These are phyloP conservation scores for Rhizophagus sp. DNA, from an alignment of 192 early-diverging fungal species.

Conservation along the genomic window DNA sequence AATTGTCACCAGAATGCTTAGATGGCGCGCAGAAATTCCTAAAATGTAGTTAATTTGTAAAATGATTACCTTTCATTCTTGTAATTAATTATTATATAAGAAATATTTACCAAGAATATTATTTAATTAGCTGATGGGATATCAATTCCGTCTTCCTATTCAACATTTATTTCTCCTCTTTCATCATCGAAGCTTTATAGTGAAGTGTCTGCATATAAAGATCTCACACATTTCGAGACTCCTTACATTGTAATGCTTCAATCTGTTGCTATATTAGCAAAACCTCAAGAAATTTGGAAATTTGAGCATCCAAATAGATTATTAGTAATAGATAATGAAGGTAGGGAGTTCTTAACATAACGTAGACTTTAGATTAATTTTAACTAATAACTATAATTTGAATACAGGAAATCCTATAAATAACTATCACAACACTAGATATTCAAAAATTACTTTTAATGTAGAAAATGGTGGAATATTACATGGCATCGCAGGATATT, in stretches of 20 bases:
- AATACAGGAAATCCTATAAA: conserved; percentile 48
- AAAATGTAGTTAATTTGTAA: conserved; percentile 47
- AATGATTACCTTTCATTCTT: not conserved
- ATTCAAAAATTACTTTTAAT: conserved; percentile 54
- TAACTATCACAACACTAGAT: conserved; percentile 79
- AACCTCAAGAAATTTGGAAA: conserved; percentile 74
- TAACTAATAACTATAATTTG: not conserved
- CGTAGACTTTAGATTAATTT: not conserved
- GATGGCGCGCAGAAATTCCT: conserved; percentile 85
- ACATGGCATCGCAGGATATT: conserved; percentile 97
- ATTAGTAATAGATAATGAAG: conserved; percentile 36
- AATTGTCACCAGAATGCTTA: conserved; percentile 98
- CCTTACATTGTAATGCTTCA: conserved; percentile 98
- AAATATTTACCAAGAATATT: conserved; percentile 10
- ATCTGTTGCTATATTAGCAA: conserved; percentile 64
- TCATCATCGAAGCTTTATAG: conserved; percentile 82
- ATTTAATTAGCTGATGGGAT: conserved; percentile 65
- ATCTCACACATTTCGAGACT: conserved; percentile 75
- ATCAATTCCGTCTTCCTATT: conserved; percentile 88
- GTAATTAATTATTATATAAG: conserved; percentile 1
- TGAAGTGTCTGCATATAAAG: conserved; percentile 71
- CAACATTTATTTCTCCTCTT: conserved; percentile 83
- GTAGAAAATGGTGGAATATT: conserved; percentile 60
- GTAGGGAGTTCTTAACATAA: conserved; percentile 19
- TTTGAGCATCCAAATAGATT: conserved; percentile 78